Base-by-base conservation (phyloP, 176 grass and related monocot species). In the Aegilops umbellulata region DNA sequence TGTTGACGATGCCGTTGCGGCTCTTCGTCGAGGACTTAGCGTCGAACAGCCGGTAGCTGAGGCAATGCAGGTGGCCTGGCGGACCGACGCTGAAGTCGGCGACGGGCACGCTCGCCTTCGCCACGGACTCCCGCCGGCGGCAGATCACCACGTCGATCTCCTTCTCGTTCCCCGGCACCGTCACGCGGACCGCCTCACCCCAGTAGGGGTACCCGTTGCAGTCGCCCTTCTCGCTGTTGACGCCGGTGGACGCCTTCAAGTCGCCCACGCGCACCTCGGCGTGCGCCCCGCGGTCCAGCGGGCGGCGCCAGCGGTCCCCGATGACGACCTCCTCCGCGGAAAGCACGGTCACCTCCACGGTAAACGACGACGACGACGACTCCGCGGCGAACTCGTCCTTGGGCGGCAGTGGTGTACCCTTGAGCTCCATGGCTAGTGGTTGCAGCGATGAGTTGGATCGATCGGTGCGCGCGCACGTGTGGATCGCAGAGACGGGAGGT, bases 31-130 rank as follows among this genome's bases (percentile, higher is more conserved):
- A 38, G 36, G 36, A 38, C 36, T 38, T 38, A 38, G 36, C 36
- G 38, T 39, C 38, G 32, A 74, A 86, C 1, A 93, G 77, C 9
- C 93, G 86, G 74, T 93, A 93, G 75, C 91, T 93, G 74, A 95
- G 89, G 83, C 89, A 92, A 79, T 95, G 93, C 83, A 92, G 88
- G 83, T 95, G 74, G 0, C 93, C 93, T 1, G 69, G 80, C 17
- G 90, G 93, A 3, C 86, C 86, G 2, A 84, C 62, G 60, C 63
- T 65, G 66, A 95, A 93, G 77, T 95, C 93, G 16, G 46, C 84
- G 41, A 84, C 76, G 3, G 93, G 91, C 13, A 95, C 64, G 31
- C 76, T 79, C 32, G 80, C 80, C 41, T 69, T 27, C 6, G 93
- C 93, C 27, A 93, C 80, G 13, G 89, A 7, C 64, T 84, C 86